Conservation (phyloP, 2,329 filamentous ascomycete genomes). For the Berkeleyomyces basicola region DNA sequence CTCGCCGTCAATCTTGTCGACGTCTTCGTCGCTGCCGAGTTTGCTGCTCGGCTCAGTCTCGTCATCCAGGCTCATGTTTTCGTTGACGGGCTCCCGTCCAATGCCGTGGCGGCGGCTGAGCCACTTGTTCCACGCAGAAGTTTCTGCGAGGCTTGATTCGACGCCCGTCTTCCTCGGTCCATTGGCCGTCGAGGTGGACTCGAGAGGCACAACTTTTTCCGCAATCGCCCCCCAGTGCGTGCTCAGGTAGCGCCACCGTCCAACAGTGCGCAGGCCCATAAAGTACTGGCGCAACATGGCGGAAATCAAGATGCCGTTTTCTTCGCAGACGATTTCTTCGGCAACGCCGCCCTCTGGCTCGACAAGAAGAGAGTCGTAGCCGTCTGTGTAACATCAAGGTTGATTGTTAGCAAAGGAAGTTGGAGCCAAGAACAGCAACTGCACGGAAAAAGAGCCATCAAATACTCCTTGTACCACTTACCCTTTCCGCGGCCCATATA, state of each 20-base stretch:
- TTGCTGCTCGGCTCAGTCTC: slow-evolving; percentile 17
- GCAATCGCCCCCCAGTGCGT: slow-evolving; percentile 53
- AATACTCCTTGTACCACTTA: slow-evolving; percentile 15
- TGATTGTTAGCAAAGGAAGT: neutral
- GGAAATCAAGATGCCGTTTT: slow-evolving; percentile 74
- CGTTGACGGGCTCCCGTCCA: slow-evolving; percentile 8
- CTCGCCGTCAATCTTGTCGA: slow-evolving; percentile 36
- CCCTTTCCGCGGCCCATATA: slow-evolving; percentile 78
- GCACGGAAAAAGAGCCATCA: neutral
- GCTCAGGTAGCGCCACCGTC: slow-evolving; percentile 61
- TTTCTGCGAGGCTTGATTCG: neutral
- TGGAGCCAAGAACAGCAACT: neutral
- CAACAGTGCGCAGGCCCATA: slow-evolving; percentile 65
- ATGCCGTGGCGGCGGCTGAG: slow-evolving; percentile 6
- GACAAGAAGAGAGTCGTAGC: slow-evolving; percentile 61
- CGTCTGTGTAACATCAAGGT: slow-evolving; percentile 33
- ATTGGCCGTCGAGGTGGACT: slow-evolving; percentile 16
- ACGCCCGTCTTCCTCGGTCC: slow-evolving; percentile 3
- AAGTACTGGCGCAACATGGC: slow-evolving; percentile 84
- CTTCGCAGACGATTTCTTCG: slow-evolving; percentile 66
- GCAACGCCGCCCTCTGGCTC: slow-evolving; percentile 58
- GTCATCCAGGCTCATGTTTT: slow-evolving; percentile 12
- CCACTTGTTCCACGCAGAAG: slow-evolving; percentile 11
- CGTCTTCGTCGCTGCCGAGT: slow-evolving; percentile 23
- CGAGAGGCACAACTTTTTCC: slow-evolving; percentile 20